Conservation (phyloP, 148 eudicot species). For the Arctostaphylos glauca region DNA sequence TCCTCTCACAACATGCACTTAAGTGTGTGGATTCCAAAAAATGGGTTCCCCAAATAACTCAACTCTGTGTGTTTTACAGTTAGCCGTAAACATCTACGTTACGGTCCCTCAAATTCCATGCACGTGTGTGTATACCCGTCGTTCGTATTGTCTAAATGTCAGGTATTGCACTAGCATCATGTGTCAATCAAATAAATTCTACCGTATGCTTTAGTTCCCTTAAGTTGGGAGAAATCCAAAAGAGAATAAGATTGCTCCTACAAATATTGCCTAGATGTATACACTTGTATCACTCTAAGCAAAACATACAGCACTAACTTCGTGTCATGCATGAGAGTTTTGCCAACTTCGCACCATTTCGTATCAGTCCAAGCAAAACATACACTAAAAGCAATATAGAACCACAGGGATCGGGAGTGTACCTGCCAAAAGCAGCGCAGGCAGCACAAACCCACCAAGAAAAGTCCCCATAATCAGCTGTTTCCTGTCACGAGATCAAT, state of each 20-base stretch:
- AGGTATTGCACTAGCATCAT: background rate
- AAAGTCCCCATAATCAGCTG: conserved; percentile 40
- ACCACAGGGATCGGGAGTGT: background rate
- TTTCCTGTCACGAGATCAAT: conserved; percentile 12
- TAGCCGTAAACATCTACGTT: background rate
- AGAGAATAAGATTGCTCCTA: background rate
- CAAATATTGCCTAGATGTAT: background rate
- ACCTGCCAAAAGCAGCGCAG: conserved; percentile 65
- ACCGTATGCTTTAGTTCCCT: background rate
- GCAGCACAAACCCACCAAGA: conserved; percentile 47
- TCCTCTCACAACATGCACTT: too few species aligned
- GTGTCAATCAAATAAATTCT: background rate
- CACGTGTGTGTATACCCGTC: background rate
- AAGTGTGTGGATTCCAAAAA: background rate
- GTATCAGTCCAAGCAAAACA: background rate
- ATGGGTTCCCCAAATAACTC: background rate
- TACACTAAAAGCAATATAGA: background rate
- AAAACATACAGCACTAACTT: background rate
- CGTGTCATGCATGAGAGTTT: background rate
- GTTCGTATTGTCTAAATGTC: background rate
- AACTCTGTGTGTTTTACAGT: background rate
- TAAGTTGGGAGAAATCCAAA: background rate
- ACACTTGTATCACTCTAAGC: background rate
- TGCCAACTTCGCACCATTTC: background rate
- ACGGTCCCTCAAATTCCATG: background rate